Evolutionary conservation across 257 asterid genomes (phyloP).

Genomic region (Craterostigma plantagineum): DNA sequence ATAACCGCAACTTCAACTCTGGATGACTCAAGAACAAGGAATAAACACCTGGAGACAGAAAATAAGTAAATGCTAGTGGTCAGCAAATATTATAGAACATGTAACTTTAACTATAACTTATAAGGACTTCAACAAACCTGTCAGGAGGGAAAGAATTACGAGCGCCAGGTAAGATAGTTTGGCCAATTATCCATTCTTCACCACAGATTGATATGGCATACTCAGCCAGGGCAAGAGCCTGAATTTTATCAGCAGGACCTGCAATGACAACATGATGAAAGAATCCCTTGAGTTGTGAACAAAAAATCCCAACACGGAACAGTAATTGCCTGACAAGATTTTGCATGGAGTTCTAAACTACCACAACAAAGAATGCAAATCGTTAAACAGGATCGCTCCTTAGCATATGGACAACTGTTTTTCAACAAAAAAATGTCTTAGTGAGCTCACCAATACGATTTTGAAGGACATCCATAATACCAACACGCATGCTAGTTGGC

Average conservation of each 20-base stretch:
- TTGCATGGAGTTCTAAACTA: slow-evolving; percentile 1
- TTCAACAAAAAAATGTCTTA: no score
- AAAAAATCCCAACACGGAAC: no score
- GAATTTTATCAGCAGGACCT: slow-evolving; percentile 60
- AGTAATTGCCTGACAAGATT: slow-evolving; percentile 1
- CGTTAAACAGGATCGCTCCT: no score
- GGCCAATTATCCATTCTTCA: slow-evolving; percentile 63
- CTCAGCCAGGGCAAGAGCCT: slow-evolving; percentile 73
- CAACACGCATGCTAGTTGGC: slow-evolving; percentile 45
- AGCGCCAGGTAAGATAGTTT: slow-evolving; percentile 22
- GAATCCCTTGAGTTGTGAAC: no score
- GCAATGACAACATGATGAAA: slow-evolving; percentile 14
- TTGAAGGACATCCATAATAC: slow-evolving; percentile 60
- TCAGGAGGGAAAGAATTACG: slow-evolving; percentile 32
- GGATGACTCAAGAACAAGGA: slow-evolving; percentile 77
- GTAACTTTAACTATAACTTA: slow-evolving; percentile 6
- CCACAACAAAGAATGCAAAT: slow-evolving; percentile 2
- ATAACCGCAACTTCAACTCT: slow-evolving; percentile 87
- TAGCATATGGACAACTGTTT: no score
- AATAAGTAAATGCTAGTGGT: not conserved
- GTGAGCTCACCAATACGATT: slow-evolving; percentile 63
- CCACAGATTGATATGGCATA: slow-evolving; percentile 46
- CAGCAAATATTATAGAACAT: not conserved
- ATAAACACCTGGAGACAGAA: slow-evolving; percentile 41
- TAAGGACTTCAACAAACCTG: slow-evolving; percentile 32